phyloP scores from a whole-genome alignment of 768 basidiomycete genomes.

The Pleurotus platypus region DNA sequence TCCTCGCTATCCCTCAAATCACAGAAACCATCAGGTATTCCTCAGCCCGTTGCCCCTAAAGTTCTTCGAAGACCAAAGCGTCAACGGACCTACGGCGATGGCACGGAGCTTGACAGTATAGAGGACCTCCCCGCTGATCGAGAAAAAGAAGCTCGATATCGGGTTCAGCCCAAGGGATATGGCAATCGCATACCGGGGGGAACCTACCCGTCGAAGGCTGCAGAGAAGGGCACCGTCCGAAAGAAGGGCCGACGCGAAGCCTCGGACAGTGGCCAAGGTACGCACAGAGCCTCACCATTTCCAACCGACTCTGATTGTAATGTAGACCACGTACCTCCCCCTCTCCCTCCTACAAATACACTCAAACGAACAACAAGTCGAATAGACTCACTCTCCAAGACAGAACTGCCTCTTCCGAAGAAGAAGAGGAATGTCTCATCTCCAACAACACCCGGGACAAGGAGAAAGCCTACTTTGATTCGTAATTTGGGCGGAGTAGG shows the following conservation, averaged over 20 bases:
- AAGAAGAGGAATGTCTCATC: slow-evolving; percentile 54
- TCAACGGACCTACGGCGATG: slow-evolving; percentile 74
- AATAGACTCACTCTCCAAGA: slow-evolving; percentile 48
- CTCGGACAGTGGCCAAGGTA: slow-evolving; percentile 40
- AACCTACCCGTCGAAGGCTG: slow-evolving; percentile 39
- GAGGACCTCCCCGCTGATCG: slow-evolving; percentile 87
- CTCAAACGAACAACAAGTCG: slow-evolving; percentile 54
- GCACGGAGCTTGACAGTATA: slow-evolving; percentile 84
- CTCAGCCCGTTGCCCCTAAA: slow-evolving; percentile 51
- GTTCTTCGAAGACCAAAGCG: slow-evolving; percentile 77
- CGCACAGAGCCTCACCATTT: too few relatives aligned
- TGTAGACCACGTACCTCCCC: slow-evolving; percentile 13
- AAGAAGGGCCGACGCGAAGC: slow-evolving; percentile 52
- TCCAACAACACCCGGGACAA: slow-evolving; percentile 40
- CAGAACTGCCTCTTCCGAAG: slow-evolving; percentile 31
- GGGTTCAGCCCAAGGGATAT: slow-evolving; percentile 69
- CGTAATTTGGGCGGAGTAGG: slow-evolving; percentile 70
- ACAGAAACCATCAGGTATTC: slow-evolving; percentile 30
- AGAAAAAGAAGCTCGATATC: slow-evolving; percentile 73
- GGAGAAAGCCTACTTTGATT: slow-evolving; percentile 83
- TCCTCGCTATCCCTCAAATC: slow-evolving; percentile 48
- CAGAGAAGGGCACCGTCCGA: slow-evolving; percentile 54
- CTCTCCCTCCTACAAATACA: slow-evolving; percentile 44
- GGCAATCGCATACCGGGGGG: slow-evolving; percentile 61
- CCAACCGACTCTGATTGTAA: too few relatives aligned